Conservation (phyloP, 2,329 filamentous ascomycete species). For the Xylariaceae sp. region DNA sequence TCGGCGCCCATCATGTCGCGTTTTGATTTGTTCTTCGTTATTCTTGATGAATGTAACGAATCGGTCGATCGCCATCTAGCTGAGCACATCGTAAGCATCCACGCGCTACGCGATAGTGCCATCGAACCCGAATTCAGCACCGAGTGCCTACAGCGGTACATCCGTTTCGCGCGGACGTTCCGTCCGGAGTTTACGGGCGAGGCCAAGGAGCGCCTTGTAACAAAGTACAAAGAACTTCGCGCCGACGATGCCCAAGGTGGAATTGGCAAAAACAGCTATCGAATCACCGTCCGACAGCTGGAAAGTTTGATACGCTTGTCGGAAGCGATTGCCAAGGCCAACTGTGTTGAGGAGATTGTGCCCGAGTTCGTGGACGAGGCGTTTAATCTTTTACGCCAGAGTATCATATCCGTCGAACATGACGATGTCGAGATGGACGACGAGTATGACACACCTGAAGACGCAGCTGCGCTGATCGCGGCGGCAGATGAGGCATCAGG, state of each 20-base stretch:
- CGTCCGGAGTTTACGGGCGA: conserved; percentile 89
- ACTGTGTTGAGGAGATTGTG: conserved; percentile 90
- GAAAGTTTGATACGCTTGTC: conserved; percentile 95
- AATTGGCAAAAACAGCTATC: conserved; percentile 92
- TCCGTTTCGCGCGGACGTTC: conserved; percentile 94
- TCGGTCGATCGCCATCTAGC: conserved; percentile 87
- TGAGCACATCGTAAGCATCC: conserved; percentile 91
- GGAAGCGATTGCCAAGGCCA: conserved; percentile 98
- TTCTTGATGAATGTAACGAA: conserved; percentile 96
- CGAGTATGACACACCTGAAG: conserved; percentile 61
- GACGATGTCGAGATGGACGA: conserved; percentile 96
- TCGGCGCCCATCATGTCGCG: conserved; percentile 98
- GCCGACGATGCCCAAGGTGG: conserved; percentile 94
- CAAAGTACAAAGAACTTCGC: conserved; percentile 94
- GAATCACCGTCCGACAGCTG: conserved; percentile 94
- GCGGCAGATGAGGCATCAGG: conserved; percentile 59
- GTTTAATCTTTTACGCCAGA: conserved; percentile 87
- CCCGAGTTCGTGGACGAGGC: conserved; percentile 89
- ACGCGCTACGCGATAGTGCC: conserved; percentile 90
- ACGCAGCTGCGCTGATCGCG: conserved; percentile 54
- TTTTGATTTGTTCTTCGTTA: conserved; percentile 98
- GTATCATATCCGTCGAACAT: conserved; percentile 97
- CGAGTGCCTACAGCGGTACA: conserved; percentile 95
- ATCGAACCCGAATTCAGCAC: conserved; percentile 94
- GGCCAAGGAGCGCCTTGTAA: conserved; percentile 83